Base-by-base conservation (phyloP, 2,329 filamentous ascomycete species). In the Fonsecaea pugnacius region DNA sequence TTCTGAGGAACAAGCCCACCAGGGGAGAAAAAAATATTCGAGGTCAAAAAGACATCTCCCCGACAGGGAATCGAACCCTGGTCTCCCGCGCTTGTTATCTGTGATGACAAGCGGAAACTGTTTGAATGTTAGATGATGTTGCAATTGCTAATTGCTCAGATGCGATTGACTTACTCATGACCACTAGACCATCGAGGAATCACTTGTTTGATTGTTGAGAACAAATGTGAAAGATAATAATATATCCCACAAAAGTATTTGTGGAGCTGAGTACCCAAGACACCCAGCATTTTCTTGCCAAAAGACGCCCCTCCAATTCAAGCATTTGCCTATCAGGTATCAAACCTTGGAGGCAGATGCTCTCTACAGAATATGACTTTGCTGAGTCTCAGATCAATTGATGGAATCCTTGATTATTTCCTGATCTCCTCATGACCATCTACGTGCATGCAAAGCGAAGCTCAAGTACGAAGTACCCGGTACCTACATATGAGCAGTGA, bases 21-120 rank as follows among this genome's bases (percentile, higher is more conserved):
- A 48, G 12, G 27, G 27, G 10, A 48, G 12, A 27, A 24, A 40
- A 40, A 40, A 27, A 24, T 14, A 48, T n/a, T 9, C 7, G 8
- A 12, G 35, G 12, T 4, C 40, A 55, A 63, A 54, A 59, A 64
- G 55, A 36, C 48, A 54, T 58, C 60, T 63, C 60, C 60, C 60
- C 60, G 60, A 58, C 63, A 58, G 63, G 63, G 63, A 65, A 65
- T 65, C 63, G 63, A 65, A 65, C 63, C 63, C 63, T 58, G 63
- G 63, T 65, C 63, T 65, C 63, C 63, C 63, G 63, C 63, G 63
- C 63, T 65, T 18, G 63, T 58, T 63, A 57, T 51, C 36, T 8
- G 53, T 33, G 68, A 50, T 63, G 65, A 67, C 65, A 67, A 67
- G 65, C 65, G 65, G 65, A 67, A 67, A 67, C 58, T 60, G 58